Base-by-base conservation (phyloP, 805 yeast genomes). In the Saturnispora diversa region DNA sequence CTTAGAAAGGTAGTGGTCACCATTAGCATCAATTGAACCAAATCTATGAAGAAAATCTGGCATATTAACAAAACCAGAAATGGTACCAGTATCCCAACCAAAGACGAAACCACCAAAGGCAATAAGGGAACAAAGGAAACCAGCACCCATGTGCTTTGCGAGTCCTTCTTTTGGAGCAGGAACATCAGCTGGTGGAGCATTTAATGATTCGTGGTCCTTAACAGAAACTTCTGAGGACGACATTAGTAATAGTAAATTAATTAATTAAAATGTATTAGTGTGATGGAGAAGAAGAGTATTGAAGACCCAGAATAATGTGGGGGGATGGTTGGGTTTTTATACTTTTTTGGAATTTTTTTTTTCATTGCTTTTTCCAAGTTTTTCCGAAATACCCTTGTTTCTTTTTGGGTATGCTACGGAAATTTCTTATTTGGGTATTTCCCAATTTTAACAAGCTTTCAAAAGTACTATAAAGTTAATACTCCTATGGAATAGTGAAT, bases 81-180 rank as follows among this genome's bases (percentile, higher is more conserved):
- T 74, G 48, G 86, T 78, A 65, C 86, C 87, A 38, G 84, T 80
- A 65, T 80, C 87, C 71, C 80, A 80, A 45, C 87, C 87, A 53
- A 77, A 80, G 33, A 80, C 79, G 56, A 75, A 80, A 35, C 87
- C 88, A 64, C 85, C 86, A 47, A 80, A 80, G 24, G 85, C 83
- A 48, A 80, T 74, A 40, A 74, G 51, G n/a, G 68, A 50, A 59
- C 85, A 77, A 22, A 59, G 62, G 38, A 53, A 8, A 11, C 58
- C 59, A 11, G 55, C 60, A 21, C 51, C 50, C 6, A 51, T 8
- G 38, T 53, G 55, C 12, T 51, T 53, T 9, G 50, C 20, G 3
- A 28, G 12, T 4, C 16, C 27, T 6, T n/a, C 15, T 23, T 28
- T 37, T 16, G 16, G 13, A 10, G 26, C 4, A 11, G n/a, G n/a